phyloP scores from a whole-genome alignment of 345 rosid species.

The Lenwebbia sp. region DNA sequence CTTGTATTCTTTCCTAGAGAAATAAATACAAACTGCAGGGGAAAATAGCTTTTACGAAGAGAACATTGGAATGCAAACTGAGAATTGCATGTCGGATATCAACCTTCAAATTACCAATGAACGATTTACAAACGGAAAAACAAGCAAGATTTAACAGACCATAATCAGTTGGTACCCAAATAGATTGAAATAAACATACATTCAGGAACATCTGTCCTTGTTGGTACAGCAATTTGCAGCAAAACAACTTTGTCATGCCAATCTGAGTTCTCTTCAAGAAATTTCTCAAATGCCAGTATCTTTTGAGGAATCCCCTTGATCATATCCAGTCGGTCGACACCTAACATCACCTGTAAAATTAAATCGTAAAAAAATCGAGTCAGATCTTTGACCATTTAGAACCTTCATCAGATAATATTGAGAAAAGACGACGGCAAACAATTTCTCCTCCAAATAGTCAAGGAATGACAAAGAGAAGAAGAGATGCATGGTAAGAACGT shows the following conservation, averaged over 20 bases:
- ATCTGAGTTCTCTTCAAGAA: conserved; percentile 87
- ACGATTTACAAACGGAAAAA: neutral
- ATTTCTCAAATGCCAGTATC: conserved; percentile 96
- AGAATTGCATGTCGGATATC: neutral
- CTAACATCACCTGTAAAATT: conserved; percentile 79
- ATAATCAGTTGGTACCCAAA: neutral
- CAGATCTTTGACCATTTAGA: neutral
- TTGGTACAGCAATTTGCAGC: conserved; percentile 98
- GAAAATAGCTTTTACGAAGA: neutral
- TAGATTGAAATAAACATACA: conserved; percentile 31
- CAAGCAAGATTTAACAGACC: neutral
- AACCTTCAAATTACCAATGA: neutral
- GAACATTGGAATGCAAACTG: neutral
- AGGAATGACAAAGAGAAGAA: neutral
- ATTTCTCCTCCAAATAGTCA: neutral
- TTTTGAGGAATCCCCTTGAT: conserved; percentile 99
- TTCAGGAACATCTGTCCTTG: conserved; percentile 99
- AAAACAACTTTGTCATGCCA: conserved; percentile 99
- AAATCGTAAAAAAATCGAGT: neutral
- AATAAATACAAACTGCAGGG: neutral
- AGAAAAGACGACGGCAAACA: neutral
- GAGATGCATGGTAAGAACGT: neutral
- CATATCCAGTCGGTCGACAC: conserved; percentile 99
- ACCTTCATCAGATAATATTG: neutral
- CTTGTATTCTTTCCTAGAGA: neutral